These are phyloP conservation scores for Fusarium sp. DNA, from an alignment of 2,329 filamentous ascomycete genomes.

Conservation along the genomic window DNA sequence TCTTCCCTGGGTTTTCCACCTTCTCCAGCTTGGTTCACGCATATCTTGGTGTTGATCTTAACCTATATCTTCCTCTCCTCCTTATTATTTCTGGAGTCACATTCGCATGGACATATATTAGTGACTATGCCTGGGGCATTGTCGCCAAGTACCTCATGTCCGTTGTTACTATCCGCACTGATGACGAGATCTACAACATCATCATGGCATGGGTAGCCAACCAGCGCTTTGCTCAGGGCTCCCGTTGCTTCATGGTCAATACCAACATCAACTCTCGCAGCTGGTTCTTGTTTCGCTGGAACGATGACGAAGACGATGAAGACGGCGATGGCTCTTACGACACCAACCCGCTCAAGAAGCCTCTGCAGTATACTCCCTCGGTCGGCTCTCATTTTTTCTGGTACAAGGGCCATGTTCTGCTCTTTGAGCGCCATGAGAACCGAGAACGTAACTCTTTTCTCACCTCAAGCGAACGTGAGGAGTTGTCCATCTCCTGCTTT, in stretches of 20 bases:
- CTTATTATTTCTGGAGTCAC: slow-evolving; percentile 61
- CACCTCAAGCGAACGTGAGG: slow-evolving; percentile 64
- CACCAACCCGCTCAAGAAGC: slow-evolving; percentile 55
- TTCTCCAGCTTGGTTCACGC: slow-evolving; percentile 63
- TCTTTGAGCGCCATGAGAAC: slow-evolving; percentile 66
- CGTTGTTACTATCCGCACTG: slow-evolving; percentile 71
- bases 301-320: slow-evolving; percentile 60
- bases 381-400: slow-evolving; percentile 76
- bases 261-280: slow-evolving; percentile 67
- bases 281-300: slow-evolving; percentile 60
- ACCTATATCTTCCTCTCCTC: slow-evolving; percentile 69
- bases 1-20: slow-evolving; percentile 74
- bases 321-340: slow-evolving; percentile 52
- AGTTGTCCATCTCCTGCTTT: slow-evolving; percentile 70
- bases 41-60: slow-evolving; percentile 71
- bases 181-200: slow-evolving; percentile 79
- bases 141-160: slow-evolving; percentile 70
- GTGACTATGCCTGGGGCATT: slow-evolving; percentile 58
- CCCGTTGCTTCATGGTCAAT: slow-evolving; percentile 72
- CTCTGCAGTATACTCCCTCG: slow-evolving; percentile 72
- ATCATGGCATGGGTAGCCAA: slow-evolving; percentile 75
- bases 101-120: slow-evolving; percentile 65
- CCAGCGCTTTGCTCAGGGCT: slow-evolving; percentile 69
- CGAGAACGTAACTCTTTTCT: slow-evolving; percentile 55
- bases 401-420: slow-evolving; percentile 68